Evolutionary conservation across 345 rosid species (phyloP).

Genomic region (Toxicodendron radicans): DNA sequence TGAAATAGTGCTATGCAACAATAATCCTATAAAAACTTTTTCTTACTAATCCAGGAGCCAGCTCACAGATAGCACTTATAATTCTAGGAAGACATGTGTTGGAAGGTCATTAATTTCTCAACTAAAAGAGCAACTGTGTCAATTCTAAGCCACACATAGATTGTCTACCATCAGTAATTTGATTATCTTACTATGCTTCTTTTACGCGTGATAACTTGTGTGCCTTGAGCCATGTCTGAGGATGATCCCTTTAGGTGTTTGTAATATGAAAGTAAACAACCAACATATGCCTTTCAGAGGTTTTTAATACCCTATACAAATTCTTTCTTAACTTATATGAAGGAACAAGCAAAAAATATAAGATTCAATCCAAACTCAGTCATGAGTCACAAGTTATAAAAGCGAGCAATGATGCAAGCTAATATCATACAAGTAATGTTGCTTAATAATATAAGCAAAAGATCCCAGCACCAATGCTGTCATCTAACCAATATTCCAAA

Average conservation of each 20-base stretch:
- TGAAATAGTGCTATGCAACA: conserved; percentile 1
- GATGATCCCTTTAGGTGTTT: conserved; percentile 19
- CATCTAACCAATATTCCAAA: not conserved
- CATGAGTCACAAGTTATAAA: not conserved
- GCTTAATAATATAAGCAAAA: not conserved
- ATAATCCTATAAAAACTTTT: not conserved
- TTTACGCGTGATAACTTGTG: conserved; percentile 14
- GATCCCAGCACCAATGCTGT: not conserved
- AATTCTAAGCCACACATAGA: conserved; percentile 1
- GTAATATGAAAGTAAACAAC: not conserved
- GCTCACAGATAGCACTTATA: conserved; percentile 3
- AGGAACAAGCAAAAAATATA: not conserved
- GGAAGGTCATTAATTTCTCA: conserved; percentile 18
- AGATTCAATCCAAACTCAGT: not conserved
- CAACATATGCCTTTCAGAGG: not conserved
- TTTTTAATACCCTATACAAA: not conserved
- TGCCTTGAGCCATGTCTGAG: conserved; percentile 12
- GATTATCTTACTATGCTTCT: conserved; percentile 10
- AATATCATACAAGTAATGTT: not conserved
- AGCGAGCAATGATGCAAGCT: not conserved
- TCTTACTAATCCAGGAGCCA: not conserved
- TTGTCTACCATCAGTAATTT: conserved; percentile 14
- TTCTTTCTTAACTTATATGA: not conserved
- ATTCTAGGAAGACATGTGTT: conserved; percentile 1
- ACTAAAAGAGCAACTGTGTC: conserved; percentile 4